Percentiles rank a stretch among this genome's conserved stretches.
Conservation (phyloP, 2,329 filamentous ascomycete species). For the Rutstroemia sydowiana region DNA sequence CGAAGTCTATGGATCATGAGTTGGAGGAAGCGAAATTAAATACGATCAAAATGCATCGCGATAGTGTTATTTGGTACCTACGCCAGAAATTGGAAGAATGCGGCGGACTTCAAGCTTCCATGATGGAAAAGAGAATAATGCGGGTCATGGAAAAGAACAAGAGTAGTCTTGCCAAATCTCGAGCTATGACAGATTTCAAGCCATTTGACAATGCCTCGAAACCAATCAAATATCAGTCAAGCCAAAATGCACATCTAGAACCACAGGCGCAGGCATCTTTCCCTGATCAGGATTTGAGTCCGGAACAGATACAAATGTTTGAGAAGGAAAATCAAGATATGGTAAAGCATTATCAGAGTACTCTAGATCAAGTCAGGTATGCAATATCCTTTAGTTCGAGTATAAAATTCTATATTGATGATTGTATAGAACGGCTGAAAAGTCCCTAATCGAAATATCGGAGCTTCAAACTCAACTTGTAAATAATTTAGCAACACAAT, state of each 20-base stretch:
- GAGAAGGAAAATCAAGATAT: constrained; percentile 89
- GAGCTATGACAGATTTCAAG: constrained; percentile 29
- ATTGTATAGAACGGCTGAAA: constrained; percentile 66
- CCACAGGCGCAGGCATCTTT: constrained; percentile 17
- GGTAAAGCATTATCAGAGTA: constrained; percentile 87
- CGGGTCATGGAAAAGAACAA: constrained; percentile 85
- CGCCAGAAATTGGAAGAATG: constrained; percentile 68
- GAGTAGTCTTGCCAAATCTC: constrained; percentile 70
- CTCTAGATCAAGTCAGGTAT: constrained; percentile 88
- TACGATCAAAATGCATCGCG: constrained; percentile 62
- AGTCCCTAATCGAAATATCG: constrained; percentile 84
- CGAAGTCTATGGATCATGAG: constrained; percentile 59
- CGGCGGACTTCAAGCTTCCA: constrained; percentile 70
- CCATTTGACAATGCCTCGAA: constrained; percentile 19
- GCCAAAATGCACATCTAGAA: constrained; percentile 15
- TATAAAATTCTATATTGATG: constrained; percentile 11
- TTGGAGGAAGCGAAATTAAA: constrained; percentile 63
- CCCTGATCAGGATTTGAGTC: constrained; percentile 48
- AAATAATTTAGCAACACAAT: constrained; percentile 75
- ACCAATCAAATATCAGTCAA: constrained; percentile 13
- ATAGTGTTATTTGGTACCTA: constrained; percentile 78
- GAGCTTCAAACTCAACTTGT: constrained; percentile 87
- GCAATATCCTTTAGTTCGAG: constrained; percentile 26
- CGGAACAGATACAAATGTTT: constrained; percentile 88
- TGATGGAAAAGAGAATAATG: constrained; percentile 86